phyloP scores from a whole-genome alignment of 2,329 filamentous ascomycete species.

The Diplodia scrobiculata region DNA sequence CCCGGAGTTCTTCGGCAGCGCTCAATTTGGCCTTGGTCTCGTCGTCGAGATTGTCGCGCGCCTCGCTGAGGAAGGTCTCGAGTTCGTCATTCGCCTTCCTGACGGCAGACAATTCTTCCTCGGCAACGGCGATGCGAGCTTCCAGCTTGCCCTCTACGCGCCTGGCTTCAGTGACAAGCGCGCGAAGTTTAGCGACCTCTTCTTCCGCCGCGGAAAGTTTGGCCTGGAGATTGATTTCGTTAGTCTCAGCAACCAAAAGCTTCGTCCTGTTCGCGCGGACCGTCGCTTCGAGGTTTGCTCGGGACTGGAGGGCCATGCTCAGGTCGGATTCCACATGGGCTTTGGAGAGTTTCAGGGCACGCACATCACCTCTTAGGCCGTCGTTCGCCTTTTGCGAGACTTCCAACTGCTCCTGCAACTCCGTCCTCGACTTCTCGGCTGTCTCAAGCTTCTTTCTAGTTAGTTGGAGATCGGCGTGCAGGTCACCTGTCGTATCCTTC shows the following conservation, averaged over 20 bases:
- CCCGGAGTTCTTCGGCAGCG: constrained; percentile 36
- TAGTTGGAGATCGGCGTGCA: constrained; percentile 35
- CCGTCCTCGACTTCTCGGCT: constrained; percentile 34
- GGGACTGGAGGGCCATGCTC: constrained; percentile 30
- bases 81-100: constrained; percentile 39
- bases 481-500: constrained; percentile 32
- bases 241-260: constrained; percentile 36
- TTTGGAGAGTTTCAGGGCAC: constrained; percentile 32
- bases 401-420: constrained; percentile 35
- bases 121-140: constrained; percentile 37
- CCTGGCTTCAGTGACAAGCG: constrained; percentile 37
- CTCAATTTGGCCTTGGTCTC: constrained; percentile 41
- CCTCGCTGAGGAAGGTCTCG: constrained; percentile 40
- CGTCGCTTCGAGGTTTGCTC: constrained; percentile 34
- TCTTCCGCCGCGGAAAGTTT: constrained; percentile 37
- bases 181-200: constrained; percentile 37
- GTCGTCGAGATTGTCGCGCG: constrained; percentile 37
- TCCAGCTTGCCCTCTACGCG: constrained; percentile 39
- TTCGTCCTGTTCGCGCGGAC: constrained; percentile 34
- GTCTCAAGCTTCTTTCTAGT: constrained; percentile 35
- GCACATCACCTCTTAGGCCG: constrained; percentile 33
- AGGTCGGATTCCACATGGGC: constrained; percentile 33
- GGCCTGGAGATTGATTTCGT: constrained; percentile 33
- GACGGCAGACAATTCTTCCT: constrained; percentile 39
- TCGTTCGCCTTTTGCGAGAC: constrained; percentile 34